phyloP scores from a whole-genome alignment of 1,284 basidiomycete species.

The Lentinus polychrous region DNA sequence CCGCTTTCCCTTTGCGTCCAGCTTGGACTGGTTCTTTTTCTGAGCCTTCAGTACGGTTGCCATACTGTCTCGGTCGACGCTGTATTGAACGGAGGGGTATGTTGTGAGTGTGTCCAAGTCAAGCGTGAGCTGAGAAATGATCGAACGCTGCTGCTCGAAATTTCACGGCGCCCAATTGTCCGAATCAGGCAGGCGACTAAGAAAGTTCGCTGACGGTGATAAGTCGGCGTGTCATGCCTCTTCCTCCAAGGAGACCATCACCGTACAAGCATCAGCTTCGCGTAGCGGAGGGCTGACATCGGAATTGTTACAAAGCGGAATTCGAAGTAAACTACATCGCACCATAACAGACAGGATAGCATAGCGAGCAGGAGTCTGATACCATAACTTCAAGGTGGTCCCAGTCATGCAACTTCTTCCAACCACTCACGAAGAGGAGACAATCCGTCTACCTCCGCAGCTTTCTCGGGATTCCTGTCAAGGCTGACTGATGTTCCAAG shows the following conservation, averaged over 20 bases:
- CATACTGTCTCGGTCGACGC: constrained; percentile 44
- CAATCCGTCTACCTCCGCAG: constrained; percentile 31
- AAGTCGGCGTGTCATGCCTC: no score
- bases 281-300: no score
- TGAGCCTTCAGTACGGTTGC: constrained; percentile 61
- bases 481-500: constrained; percentile 49
- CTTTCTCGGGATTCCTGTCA: constrained; percentile 31
- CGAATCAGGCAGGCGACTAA: no score
- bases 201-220: no score
- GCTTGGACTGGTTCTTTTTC: constrained; percentile 47
- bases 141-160: not conserved
- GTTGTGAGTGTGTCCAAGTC: not conserved
- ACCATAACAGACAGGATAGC: no score
- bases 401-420: constrained; percentile 28
- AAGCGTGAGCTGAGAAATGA: not conserved
- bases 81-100: not conserved
- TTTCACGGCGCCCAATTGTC: no score
- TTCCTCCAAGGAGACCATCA: no score
- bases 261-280: no score
- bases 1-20: constrained; percentile 49
- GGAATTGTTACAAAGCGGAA: no score
- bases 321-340: no score
- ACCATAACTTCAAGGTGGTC: no score
- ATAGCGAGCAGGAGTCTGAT: no score
- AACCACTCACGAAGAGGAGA: constrained; percentile 44